A percentile compares a stretch with the other conserved stretches of the same genome.
phyloP scores from a whole-genome alignment of 306 rosid species.

The Biancaea sappan region DNA sequence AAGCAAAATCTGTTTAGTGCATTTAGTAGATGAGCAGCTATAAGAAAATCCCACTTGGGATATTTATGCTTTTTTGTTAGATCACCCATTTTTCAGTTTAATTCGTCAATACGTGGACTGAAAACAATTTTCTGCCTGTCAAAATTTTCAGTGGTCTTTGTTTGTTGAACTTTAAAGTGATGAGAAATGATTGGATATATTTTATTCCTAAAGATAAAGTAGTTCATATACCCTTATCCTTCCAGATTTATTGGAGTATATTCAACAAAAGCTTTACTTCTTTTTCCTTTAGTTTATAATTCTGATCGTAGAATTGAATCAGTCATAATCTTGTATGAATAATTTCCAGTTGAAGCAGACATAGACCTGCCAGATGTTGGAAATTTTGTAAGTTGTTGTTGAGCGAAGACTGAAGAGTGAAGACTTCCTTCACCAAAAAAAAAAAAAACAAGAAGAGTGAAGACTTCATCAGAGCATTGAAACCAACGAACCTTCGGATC shows the following conservation, averaged over 20 bases:
- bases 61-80: too few relatives aligned
- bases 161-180: not conserved
- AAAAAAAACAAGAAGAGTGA: too few relatives aligned
- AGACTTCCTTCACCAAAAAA: too few relatives aligned
- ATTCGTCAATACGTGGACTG: not conserved
- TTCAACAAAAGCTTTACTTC: not conserved
- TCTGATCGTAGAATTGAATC: not conserved
- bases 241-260: not conserved
- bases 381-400: constrained; percentile 7
- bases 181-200: not conserved
- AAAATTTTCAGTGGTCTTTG: not conserved
- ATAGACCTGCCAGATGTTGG: not conserved
- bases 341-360: not conserved
- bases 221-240: constrained; percentile 3
- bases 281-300: not conserved
- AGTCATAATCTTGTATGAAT: not conserved
- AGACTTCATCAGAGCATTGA: constrained; percentile 27
- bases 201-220: not conserved
- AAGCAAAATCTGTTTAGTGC: not conserved
- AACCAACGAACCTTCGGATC: not conserved
- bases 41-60: not conserved
- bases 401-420: constrained; percentile 12
- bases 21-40: constrained; percentile 16
- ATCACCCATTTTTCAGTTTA: not conserved
- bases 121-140: not conserved